A percentile compares a stretch with the other conserved stretches of the same genome.
These are phyloP conservation scores for Neurospora sublineolata DNA, from an alignment of 495 filamentous ascomycete genomes.

Conservation along the genomic window DNA sequence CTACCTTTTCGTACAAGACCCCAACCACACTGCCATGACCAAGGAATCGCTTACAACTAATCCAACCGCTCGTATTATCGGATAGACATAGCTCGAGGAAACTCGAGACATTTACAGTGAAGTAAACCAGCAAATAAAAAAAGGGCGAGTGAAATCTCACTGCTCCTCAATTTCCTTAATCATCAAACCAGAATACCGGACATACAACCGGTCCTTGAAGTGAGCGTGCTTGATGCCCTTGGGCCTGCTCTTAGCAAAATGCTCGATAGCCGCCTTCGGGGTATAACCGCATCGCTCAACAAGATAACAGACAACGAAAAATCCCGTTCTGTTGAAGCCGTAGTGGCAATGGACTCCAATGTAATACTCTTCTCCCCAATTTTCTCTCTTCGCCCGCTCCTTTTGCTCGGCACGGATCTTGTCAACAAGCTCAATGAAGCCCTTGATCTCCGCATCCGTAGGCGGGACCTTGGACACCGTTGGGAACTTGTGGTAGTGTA, in stretches of 20 bases:
- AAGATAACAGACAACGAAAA: constrained; percentile 82
- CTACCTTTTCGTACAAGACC: neutral
- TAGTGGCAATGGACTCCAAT: constrained; percentile 94
- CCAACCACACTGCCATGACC: neutral
- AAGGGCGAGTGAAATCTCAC: neutral
- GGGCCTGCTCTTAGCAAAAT: constrained; percentile 60
- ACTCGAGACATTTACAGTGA: neutral
- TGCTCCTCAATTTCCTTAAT: neutral
- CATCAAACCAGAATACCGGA: constrained; percentile 47
- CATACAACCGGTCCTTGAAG: constrained; percentile 77
- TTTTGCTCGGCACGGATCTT: constrained; percentile 44
- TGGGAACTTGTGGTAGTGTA: constrained; percentile 77
- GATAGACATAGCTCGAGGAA: neutral
- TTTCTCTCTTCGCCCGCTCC: constrained; percentile 25
- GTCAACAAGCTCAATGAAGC: constrained; percentile 73
- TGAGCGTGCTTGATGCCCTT: constrained; percentile 84
- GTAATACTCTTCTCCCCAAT: constrained; percentile 29
- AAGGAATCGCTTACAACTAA: neutral
- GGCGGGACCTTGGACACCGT: constrained; percentile 90
- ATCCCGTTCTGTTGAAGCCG: constrained; percentile 85
- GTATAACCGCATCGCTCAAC: constrained; percentile 66
- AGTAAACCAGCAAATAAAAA: neutral
- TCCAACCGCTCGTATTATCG: neutral
- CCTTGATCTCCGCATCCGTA: constrained; percentile 57
- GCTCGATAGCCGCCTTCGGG: constrained; percentile 68